Conservation (phyloP, 139 green algal genomes). For the Bryopsis sp. region DNA sequence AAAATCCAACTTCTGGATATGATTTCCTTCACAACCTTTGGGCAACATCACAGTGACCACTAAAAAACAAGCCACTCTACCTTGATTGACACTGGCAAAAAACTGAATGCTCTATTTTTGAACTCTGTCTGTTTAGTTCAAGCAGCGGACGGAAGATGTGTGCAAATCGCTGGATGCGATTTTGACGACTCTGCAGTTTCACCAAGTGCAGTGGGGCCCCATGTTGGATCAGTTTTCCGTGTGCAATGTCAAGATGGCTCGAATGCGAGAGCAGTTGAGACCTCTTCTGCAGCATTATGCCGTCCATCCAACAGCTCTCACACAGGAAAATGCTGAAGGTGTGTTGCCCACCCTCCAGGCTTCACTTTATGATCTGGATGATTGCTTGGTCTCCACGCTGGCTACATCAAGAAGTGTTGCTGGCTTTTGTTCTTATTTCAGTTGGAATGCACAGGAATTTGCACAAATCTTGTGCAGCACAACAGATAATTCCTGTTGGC, state of each 20-base stretch:
- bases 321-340: constrained; percentile 23
- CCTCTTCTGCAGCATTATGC: constrained; percentile 36
- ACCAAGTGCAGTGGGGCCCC: constrained; percentile 28
- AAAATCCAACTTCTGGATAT: background rate
- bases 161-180: constrained; percentile 25
- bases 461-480: too few species aligned
- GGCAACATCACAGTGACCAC: background rate
- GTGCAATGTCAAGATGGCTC: constrained; percentile 39
- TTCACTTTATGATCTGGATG: background rate
- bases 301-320: constrained; percentile 30
- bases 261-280: constrained; percentile 32
- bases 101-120: background rate
- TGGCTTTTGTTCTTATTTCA: too few species aligned
- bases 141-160: constrained; percentile 24
- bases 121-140: background rate
- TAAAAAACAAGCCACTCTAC: background rate
- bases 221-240: constrained; percentile 34
- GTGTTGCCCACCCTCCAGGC: background rate
- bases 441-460: too few species aligned
- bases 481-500: too few species aligned
- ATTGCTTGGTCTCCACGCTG: too few species aligned
- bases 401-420: too few species aligned
- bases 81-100: background rate
- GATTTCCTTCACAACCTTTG: background rate
- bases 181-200: constrained; percentile 27